Percentiles rank a stretch among this genome's conserved stretches.
Evolutionary conservation across 768 basidiomycete species (phyloP).

Genomic region (Gymnopilus junonius): DNA sequence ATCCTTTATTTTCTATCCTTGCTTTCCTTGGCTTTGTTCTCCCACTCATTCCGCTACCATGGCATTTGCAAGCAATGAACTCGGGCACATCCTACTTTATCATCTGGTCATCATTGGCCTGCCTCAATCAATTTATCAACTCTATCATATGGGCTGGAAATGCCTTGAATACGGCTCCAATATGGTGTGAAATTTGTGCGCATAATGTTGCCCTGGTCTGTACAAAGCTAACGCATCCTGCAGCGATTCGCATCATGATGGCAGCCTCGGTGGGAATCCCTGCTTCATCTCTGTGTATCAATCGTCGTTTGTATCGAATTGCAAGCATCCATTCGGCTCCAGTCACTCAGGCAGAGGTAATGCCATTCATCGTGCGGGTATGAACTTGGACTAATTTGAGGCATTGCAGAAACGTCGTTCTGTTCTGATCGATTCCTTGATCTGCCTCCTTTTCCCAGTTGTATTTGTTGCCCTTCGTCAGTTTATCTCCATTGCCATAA

Average conservation of each 20-base stretch:
- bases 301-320: conserved; percentile 44
- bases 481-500: not conserved
- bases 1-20: conserved; percentile 34
- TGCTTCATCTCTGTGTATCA: conserved; percentile 41
- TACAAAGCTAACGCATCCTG: not conserved
- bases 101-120: conserved; percentile 50
- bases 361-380: not conserved
- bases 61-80: conserved; percentile 58
- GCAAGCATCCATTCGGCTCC: conserved; percentile 33
- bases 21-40: conserved; percentile 47
- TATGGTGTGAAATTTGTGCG: conserved; percentile 52
- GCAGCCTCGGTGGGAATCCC: conserved; percentile 38
- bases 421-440: conserved; percentile 33
- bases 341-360: conserved; percentile 34
- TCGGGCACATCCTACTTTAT: conserved; percentile 62
- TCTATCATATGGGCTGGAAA: conserved; percentile 62
- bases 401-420: conserved; percentile 31
- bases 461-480: conserved; percentile 28
- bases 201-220: not conserved
- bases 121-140: conserved; percentile 57
- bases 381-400: not conserved
- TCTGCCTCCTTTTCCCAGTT: conserved; percentile 12
- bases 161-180: conserved; percentile 40
- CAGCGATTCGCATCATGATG: conserved; percentile 34
- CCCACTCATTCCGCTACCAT: conserved; percentile 48